Conservation (phyloP, 306 rosid genomes). For the Ochetophila trinervis region DNA sequence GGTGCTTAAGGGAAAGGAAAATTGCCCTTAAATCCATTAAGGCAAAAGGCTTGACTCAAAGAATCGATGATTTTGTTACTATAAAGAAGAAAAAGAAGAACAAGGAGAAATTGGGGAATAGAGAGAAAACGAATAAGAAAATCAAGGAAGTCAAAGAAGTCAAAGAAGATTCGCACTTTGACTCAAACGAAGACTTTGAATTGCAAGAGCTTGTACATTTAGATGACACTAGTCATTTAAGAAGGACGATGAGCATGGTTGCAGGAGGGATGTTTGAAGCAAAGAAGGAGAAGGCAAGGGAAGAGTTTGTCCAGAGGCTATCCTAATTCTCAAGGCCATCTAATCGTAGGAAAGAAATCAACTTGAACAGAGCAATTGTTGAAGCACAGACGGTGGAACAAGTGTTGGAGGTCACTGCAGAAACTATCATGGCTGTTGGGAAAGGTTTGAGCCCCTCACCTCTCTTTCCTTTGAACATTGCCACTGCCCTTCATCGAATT, state of each 20-base stretch:
- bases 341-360: no score
- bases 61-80: slow-evolving; percentile 51
- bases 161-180: slow-evolving; percentile 34
- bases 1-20: slow-evolving; percentile 81
- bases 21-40: slow-evolving; percentile 61
- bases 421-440: slow-evolving; percentile 67
- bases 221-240: slow-evolving; percentile 32
- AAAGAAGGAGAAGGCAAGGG: no score
- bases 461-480: slow-evolving; percentile 82
- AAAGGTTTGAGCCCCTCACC: slow-evolving; percentile 93
- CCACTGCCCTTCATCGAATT: slow-evolving; percentile 89
- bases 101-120: slow-evolving; percentile 44
- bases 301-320: no score
- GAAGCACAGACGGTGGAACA: no score
- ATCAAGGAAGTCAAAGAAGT: slow-evolving; percentile 28
- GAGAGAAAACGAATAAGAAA: slow-evolving; percentile 38
- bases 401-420: no score
- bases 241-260: no score
- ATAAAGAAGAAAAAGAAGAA: slow-evolving; percentile 50
- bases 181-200: slow-evolving; percentile 42
- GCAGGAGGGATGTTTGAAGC: no score
- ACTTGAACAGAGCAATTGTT: no score
- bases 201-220: slow-evolving; percentile 19
- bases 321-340: no score
- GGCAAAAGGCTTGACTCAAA: no score